These are phyloP conservation scores for Blastobotrys malaysiensis DNA, from an alignment of 1,139 yeast species.

Conservation along the genomic window DNA sequence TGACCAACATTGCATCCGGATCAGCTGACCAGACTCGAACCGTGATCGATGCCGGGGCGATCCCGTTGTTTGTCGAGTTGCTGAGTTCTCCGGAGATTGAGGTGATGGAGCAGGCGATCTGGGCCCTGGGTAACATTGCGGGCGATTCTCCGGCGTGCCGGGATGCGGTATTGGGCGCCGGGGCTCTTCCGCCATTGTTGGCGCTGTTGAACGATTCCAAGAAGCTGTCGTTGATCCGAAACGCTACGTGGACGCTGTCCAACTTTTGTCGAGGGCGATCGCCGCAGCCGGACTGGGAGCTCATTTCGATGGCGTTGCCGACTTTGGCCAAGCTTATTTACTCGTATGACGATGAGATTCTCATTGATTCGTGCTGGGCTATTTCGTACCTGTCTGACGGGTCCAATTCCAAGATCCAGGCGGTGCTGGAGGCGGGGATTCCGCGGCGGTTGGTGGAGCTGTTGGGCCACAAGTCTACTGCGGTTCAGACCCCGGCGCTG, in stretches of 20 bases:
- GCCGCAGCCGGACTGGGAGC: slow-evolving; percentile 93
- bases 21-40: slow-evolving; percentile 80
- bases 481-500: slow-evolving; percentile 94
- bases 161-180: slow-evolving; percentile 77
- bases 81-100: slow-evolving; percentile 77
- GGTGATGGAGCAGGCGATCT: slow-evolving; percentile 96
- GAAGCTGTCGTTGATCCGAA: slow-evolving; percentile 75
- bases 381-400: slow-evolving; percentile 94
- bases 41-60: slow-evolving; percentile 91
- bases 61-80: slow-evolving; percentile 81
- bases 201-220: slow-evolving; percentile 72
- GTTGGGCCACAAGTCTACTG: slow-evolving; percentile 72
- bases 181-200: slow-evolving; percentile 87
- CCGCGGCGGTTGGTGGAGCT: slow-evolving; percentile 92
- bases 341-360: slow-evolving; percentile 85
- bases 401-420: slow-evolving; percentile 86
- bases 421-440: slow-evolving; percentile 93
- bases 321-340: slow-evolving; percentile 86
- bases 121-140: slow-evolving; percentile 99
- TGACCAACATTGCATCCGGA: slow-evolving; percentile 97
- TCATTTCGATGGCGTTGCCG: slow-evolving; percentile 83
- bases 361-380: slow-evolving; percentile 99
- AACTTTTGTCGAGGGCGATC: slow-evolving; percentile 94
- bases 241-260: slow-evolving; percentile 97
- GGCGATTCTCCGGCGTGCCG: slow-evolving; percentile 91